Evolutionary conservation across 2,329 filamentous ascomycete species (phyloP), one percentile per base, ranked within the genome.

Genomic region (Aspergillus glaucus): DNA sequence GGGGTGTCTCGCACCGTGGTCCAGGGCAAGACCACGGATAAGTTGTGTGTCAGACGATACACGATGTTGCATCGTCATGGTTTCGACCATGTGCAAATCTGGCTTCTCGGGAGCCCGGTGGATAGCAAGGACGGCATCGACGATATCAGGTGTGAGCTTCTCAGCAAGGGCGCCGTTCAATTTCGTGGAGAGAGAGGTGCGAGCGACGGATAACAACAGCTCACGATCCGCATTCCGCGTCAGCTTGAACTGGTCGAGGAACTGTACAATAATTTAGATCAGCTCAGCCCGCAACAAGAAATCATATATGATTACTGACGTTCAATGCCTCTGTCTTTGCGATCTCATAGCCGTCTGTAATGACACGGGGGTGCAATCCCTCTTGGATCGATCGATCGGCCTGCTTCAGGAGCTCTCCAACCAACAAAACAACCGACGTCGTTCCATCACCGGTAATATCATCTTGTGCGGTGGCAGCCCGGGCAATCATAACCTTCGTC

Each of bases 21-120:
- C 93, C 52, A 98, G 77, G 8, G 89, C 93, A 50, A 98, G 79
- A 51, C 93, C 93, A 56, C 87, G 84, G 70, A 98, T 96, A 51
- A 98, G 82, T 71, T 95, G 90, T 49, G 93, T 98, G 71, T 98
- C 93, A 28, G 93, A 88, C 50, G 92, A 91, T 46, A 88, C 90
- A 60, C 92, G 87, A 76, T 98, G 93, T 76, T 98, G 93, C 92
- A 98, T 97, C 70, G 95, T 97, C 93, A 98, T 98, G 63, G 98
- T 97, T 74, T 98, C 93, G 58, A 98, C 81, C 93, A 98, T 98
- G 77, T 97, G 92, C 64, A 98, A 74, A 73, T 98, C 93, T 49
- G 94, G 94, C 76, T 97, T 97, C 54, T 82, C 84, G 22, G 88
- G 88, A 15, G 88, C 77, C 69, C 90, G 81, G 77, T 96, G 91